Evolutionary conservation across 805 yeast species (phyloP).

Genomic region (Komagataella populi): DNA sequence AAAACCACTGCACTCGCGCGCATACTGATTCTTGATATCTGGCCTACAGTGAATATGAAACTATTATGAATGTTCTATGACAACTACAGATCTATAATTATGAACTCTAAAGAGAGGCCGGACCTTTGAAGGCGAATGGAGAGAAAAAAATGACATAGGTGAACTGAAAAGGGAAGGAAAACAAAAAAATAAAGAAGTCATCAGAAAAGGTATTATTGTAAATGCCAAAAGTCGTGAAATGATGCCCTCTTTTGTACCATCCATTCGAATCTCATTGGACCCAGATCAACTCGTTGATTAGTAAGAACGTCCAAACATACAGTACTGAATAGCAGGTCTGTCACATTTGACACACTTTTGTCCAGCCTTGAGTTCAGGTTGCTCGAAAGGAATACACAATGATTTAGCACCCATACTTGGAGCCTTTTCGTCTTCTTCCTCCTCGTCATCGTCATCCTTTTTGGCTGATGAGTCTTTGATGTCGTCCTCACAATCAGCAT

Average conservation of each 20-base stretch:
- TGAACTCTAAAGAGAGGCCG: background rate
- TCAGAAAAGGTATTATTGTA: background rate
- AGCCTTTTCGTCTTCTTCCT: constrained; percentile 86
- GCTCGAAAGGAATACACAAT: constrained; percentile 90
- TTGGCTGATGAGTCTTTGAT: constrained; percentile 83
- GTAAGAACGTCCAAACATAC: constrained; percentile 96
- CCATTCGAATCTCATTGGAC: background rate
- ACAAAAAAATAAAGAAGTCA: background rate
- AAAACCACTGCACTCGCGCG: background rate
- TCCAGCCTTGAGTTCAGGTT: constrained; percentile 67
- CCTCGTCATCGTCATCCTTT: constrained; percentile 72
- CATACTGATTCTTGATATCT: background rate
- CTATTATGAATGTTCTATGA: background rate
- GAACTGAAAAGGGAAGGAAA: background rate
- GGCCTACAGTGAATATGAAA: background rate
- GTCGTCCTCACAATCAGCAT: constrained; percentile 86
- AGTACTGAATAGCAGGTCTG: constrained; percentile 61
- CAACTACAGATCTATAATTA: constrained; percentile 2
- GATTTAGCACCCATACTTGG: constrained; percentile 99
- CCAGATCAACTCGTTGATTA: constrained; percentile 17
- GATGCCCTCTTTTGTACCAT: background rate
- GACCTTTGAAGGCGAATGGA: constrained; percentile 2
- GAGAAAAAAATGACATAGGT: background rate
- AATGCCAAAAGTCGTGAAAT: background rate
- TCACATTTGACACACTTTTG: constrained; percentile 85